phyloP scores from a whole-genome alignment of 1,284 basidiomycete genomes.

The Microstroma glucosiphilum region DNA sequence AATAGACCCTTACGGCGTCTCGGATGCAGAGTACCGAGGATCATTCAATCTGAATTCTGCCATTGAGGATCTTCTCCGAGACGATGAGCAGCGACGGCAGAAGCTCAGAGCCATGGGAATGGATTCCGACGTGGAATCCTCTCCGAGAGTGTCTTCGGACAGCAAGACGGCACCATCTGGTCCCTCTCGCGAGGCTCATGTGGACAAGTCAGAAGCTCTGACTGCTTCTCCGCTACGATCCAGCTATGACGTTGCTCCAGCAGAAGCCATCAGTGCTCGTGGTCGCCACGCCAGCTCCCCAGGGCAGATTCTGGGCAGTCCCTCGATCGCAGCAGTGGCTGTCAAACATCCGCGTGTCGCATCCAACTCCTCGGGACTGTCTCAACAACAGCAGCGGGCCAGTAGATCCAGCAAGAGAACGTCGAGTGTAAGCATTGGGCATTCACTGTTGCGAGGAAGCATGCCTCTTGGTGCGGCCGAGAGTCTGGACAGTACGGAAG shows the following conservation, averaged over 20 bases:
- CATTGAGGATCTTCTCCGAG: conserved; percentile 38
- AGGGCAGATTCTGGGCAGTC: neutral
- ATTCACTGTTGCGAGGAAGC: conserved; percentile 43
- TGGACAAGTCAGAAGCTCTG: no score
- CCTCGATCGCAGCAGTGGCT: conserved; percentile 13
- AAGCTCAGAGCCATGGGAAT: conserved; percentile 8
- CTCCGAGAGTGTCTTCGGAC: neutral
- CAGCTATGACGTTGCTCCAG: no score
- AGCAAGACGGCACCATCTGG: neutral
- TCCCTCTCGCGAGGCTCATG: no score
- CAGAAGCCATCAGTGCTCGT: no score
- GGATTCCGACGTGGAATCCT: conserved; percentile 3
- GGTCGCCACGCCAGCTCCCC: neutral
- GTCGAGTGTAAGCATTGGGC: conserved; percentile 56
- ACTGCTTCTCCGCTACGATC: no score
- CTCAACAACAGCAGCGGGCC: neutral
- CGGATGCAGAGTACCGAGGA: conserved; percentile 26
- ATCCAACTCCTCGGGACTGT: no score
- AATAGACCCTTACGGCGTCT: conserved; percentile 16
- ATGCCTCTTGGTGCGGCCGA: conserved; percentile 32
- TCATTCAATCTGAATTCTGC: conserved; percentile 44
- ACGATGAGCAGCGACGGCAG: conserved; percentile 30
- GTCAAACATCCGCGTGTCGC: no score
- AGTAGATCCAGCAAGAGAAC: conserved; percentile 26
- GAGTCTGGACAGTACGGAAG: conserved; percentile 26